Conservation (phyloP, 768 basidiomycete species). For the Boletellus sp. region DNA sequence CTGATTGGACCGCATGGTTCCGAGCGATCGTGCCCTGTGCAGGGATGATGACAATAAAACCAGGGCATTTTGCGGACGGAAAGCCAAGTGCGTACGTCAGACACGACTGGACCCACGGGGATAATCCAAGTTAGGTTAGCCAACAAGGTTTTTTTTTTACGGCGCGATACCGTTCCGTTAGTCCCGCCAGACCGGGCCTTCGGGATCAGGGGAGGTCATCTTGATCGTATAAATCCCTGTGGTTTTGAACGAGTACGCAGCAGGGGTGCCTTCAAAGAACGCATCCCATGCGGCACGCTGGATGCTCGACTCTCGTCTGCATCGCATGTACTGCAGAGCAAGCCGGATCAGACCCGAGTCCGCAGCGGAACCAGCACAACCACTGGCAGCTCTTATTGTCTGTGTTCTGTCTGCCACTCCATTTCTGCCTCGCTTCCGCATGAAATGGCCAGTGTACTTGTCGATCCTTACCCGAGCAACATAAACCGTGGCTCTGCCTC, state of each 20-base stretch:
- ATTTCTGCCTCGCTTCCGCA: background rate
- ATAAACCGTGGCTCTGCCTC: background rate
- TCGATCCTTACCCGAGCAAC: slow-evolving; percentile 5
- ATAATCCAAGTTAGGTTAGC: background rate
- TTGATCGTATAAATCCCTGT: too few relatives aligned
- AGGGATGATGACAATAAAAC: background rate
- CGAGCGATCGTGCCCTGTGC: background rate
- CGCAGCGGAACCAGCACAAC: background rate
- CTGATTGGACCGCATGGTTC: background rate
- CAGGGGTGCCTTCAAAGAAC: background rate
- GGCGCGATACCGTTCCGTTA: background rate
- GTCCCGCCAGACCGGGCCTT: too few relatives aligned
- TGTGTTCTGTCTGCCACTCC: background rate
- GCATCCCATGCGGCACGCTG: background rate
- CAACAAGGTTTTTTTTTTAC: background rate
- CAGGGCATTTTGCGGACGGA: background rate
- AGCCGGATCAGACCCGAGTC: background rate
- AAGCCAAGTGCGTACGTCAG: background rate
- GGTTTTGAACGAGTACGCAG: background rate
- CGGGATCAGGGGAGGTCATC: too few relatives aligned
- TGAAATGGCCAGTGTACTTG: background rate
- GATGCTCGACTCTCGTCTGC: background rate
- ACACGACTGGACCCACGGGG: background rate
- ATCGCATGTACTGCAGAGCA: background rate
- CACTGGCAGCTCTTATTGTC: background rate